Evolutionary conservation across 2,329 filamentous ascomycete species (phyloP).

Genomic region (Orbilia javanica): DNA sequence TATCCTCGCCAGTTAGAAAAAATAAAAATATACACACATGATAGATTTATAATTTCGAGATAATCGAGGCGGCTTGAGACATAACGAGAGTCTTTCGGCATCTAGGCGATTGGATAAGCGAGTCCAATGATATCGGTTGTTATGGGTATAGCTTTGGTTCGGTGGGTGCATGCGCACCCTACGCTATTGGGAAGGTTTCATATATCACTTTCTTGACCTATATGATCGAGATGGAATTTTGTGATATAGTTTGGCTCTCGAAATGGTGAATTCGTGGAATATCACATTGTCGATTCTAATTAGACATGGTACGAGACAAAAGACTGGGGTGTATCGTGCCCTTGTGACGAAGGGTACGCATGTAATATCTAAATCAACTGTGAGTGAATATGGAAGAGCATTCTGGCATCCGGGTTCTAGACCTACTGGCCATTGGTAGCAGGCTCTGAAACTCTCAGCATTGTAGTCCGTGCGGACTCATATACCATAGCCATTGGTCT

Average conservation of each 20-base stretch:
- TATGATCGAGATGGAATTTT: background rate
- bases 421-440: background rate
- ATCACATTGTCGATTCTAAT: background rate
- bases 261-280: no score
- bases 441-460: background rate
- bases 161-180: background rate
- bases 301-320: background rate
- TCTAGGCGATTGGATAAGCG: slow-evolving; percentile 24
- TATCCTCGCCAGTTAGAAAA: background rate
- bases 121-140: background rate
- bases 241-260: background rate
- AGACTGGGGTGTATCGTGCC: no score
- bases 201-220: background rate
- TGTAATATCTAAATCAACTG: background rate
- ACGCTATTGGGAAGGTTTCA: slow-evolving; percentile 15
- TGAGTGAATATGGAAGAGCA: background rate
- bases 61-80: slow-evolving; percentile 27
- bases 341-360: no score
- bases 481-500: background rate
- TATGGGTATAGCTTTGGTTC: background rate
- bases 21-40: slow-evolving; percentile 17
- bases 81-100: slow-evolving; percentile 11
- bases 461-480: background rate
- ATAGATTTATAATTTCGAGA: slow-evolving; percentile 24
- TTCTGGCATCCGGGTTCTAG: background rate